Conservation (phyloP, 176 grass and related monocot genomes). For the Ampelocalamus luodianensis region DNA sequence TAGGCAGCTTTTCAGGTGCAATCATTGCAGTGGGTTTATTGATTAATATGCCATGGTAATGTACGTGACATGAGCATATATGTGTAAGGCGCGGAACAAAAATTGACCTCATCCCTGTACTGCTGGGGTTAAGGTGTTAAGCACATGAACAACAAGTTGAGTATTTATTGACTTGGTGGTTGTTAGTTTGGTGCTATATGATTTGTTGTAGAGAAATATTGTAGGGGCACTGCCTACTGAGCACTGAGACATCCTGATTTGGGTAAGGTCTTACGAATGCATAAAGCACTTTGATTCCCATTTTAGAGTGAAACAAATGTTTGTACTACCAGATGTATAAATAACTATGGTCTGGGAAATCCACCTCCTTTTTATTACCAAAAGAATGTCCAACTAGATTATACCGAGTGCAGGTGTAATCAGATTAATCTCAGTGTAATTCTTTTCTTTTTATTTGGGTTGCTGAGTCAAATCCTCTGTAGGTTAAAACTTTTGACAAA, state of each 20-base stretch:
- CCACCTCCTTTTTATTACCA: conserved; percentile 3
- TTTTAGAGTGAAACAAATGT: conserved; percentile 27
- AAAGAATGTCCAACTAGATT: conserved; percentile 14
- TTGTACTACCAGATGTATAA: conserved; percentile 23
- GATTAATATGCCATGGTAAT: conserved; percentile 33
- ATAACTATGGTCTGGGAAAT: conserved; percentile 7
- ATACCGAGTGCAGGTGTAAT: conserved; percentile 2
- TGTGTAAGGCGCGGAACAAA: not conserved
- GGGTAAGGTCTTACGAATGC: not conserved
- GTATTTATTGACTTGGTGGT: conserved; percentile 9
- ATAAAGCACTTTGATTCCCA: not conserved
- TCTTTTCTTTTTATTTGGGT: conserved; percentile 19
- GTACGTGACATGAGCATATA: not conserved
- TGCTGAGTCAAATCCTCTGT: conserved; percentile 37
- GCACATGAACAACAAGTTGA: not conserved
- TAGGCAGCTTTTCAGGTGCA: not conserved
- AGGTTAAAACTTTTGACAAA: conserved; percentile 81
- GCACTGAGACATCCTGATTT: not conserved
- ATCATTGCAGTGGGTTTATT: conserved; percentile 15
- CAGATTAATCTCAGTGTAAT: not conserved
- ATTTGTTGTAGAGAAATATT: not conserved
- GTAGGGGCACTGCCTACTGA: not conserved
- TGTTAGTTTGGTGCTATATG: not conserved
- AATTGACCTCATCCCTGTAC: not conserved
- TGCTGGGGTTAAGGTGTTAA: not conserved